Base-by-base conservation (phyloP, 2,329 filamentous ascomycete genomes). In the Ceratocystis huliohia region DNA sequence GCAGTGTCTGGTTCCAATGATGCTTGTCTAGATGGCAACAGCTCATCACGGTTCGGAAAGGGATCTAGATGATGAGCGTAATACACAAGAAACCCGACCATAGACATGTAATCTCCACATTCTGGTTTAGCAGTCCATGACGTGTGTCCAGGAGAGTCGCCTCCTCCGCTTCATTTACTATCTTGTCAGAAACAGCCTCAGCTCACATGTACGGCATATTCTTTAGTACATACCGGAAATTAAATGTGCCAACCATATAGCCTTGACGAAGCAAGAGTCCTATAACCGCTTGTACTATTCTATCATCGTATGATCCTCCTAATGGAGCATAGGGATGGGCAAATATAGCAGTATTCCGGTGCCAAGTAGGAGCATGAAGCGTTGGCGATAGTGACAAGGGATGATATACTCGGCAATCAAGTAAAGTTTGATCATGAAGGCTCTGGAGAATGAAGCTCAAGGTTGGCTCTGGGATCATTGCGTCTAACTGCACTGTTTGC, bases 261-360 rank as follows among this genome's bases (percentile, higher is more conserved):
- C 89, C 89, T 64, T 80, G 76, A 3, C 81, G 78, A n/a, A 96
- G 74, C 59, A 96, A 78, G 67, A 87, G 81, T 1, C 78, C 77
- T 0, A 83, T 84, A 2, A 88, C 76, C 7, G 84, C 78, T n/a
- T 83, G 80, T 1, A 97, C 87, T 0, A 96, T 81, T 0, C 83
- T 82, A 73, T 97, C 92, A 73, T 97, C 89, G 73, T 86, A 94
- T 74, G 80, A 86, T 4, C 93, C 94, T 3, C 94, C 94, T 64
- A 97, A 78, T 0, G 90, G 87, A 44, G 90, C 91, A 73, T 97
- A 97, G 0, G 94, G 93, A 74, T 97, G 94, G 13, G 92, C 92
- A 48, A 97, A 78, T 2, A 96, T 79, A 59, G 81, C 82, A 17
- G 79, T 80, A 69, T 84, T 76, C 62, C 76, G 77, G 53, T 70